These are phyloP conservation scores for Alternaria consortialis DNA, from an alignment of 2,329 filamentous ascomycete species.

Conservation along the genomic window DNA sequence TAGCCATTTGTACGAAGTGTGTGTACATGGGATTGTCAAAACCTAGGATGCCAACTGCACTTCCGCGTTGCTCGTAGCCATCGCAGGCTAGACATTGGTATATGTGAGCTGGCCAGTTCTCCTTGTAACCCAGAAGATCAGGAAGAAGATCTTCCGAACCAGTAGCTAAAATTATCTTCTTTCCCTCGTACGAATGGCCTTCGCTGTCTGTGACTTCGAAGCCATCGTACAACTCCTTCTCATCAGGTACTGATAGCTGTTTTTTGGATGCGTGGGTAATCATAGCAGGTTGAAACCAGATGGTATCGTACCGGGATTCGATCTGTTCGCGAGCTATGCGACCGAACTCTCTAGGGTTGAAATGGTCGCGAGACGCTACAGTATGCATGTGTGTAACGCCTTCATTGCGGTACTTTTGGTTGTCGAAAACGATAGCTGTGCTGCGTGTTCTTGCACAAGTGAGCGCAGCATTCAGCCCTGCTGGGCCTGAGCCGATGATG, in stretches of 20 bases:
- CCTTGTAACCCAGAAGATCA: slow-evolving; percentile 61
- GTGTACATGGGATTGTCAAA: slow-evolving; percentile 32
- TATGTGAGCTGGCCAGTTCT: slow-evolving; percentile 59
- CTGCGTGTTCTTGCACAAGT: slow-evolving; percentile 52
- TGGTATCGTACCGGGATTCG: slow-evolving; percentile 47
- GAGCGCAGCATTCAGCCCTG: slow-evolving; percentile 55
- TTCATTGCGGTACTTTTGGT: slow-evolving; percentile 55
- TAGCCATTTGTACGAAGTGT: slow-evolving; percentile 40
- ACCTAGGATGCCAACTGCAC: slow-evolving; percentile 39
- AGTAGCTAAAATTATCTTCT: slow-evolving; percentile 65
- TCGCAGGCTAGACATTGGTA: slow-evolving; percentile 70
- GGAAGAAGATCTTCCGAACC: slow-evolving; percentile 63
- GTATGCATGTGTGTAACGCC: slow-evolving; percentile 57
- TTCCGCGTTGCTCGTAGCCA: slow-evolving; percentile 66
- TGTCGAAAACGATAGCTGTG: slow-evolving; percentile 57
- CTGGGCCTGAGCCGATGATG: slow-evolving; percentile 56
- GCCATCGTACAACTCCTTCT: slow-evolving; percentile 32
- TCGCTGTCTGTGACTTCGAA: slow-evolving; percentile 55
- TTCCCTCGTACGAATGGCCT: slow-evolving; percentile 57
- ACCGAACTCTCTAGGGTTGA: slow-evolving; percentile 39
- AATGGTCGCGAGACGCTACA: slow-evolving; percentile 41
- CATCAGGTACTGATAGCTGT: slow-evolving; percentile 22
- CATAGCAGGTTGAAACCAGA: slow-evolving; percentile 42
- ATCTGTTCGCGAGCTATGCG: slow-evolving; percentile 48
- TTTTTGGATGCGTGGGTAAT: slow-evolving; percentile 36